These are phyloP conservation scores for Fusarium torulosum DNA, from an alignment of 2,329 filamentous ascomycete species.

Conservation along the genomic window DNA sequence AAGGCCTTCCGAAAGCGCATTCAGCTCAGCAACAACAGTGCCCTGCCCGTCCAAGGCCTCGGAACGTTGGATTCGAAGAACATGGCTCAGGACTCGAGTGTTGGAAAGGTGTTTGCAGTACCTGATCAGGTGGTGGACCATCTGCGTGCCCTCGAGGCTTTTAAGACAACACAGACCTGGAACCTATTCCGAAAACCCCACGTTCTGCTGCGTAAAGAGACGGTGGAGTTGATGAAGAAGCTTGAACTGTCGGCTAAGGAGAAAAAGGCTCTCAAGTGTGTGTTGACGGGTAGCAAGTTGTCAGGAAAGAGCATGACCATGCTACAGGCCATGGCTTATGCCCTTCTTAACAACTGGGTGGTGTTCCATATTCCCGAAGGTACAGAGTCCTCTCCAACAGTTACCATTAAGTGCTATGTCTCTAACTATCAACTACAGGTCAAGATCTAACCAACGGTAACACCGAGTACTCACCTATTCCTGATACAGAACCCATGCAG, in stretches of 20 bases:
- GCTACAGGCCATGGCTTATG: slow-evolving; percentile 86
- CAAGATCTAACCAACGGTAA: slow-evolving; percentile 84
- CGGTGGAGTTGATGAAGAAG: slow-evolving; percentile 75
- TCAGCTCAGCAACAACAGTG: slow-evolving; percentile 93
- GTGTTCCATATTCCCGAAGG: slow-evolving; percentile 92
- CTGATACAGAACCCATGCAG: slow-evolving; percentile 66
- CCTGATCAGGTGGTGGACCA: slow-evolving; percentile 79
- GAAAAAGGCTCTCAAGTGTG: slow-evolving; percentile 70
- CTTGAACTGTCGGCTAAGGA: slow-evolving; percentile 67
- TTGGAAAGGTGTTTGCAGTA: slow-evolving; percentile 77
- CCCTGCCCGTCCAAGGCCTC: slow-evolving; percentile 79
- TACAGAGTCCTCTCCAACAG: slow-evolving; percentile 54
- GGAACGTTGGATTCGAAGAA: slow-evolving; percentile 68
- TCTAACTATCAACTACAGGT: slow-evolving; percentile 56
- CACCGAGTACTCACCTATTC: slow-evolving; percentile 82
- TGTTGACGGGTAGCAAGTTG: slow-evolving; percentile 79
- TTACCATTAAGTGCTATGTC: not conserved
- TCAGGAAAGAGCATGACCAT: slow-evolving; percentile 90
- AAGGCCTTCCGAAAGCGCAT: slow-evolving; percentile 90
- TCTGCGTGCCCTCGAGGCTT: slow-evolving; percentile 86
- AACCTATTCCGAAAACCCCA: slow-evolving; percentile 85
- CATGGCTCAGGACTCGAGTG: slow-evolving; percentile 65
- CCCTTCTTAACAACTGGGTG: slow-evolving; percentile 85
- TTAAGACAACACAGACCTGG: slow-evolving; percentile 93
- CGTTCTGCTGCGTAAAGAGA: slow-evolving; percentile 81